Conservation (phyloP, 2,329 filamentous ascomycete species). For the Cyphellophora attinorum region DNA sequence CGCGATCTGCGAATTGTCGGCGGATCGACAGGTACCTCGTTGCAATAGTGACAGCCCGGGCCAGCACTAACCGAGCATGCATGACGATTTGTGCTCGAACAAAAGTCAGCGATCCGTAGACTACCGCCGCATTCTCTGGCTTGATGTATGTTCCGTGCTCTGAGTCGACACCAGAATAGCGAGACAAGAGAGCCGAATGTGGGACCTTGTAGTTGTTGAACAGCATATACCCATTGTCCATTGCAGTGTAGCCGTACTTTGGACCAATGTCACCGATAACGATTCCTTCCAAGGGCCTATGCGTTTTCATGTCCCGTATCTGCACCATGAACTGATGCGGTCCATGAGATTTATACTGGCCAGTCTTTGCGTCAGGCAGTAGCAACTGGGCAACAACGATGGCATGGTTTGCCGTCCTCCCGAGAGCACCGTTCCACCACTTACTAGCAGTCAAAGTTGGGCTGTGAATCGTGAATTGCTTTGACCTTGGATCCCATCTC, state of each 20-base stretch:
- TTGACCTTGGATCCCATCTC: conserved; percentile 32
- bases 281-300: conserved; percentile 37
- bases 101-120: conserved; percentile 41
- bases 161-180: conserved; percentile 37
- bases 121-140: conserved; percentile 35
- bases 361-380: conserved; percentile 25
- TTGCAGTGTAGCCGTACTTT: conserved; percentile 44
- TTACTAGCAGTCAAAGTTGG: conserved; percentile 43
- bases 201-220: conserved; percentile 39
- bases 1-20: conserved; percentile 40
- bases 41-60: conserved; percentile 42
- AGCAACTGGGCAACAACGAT: conserved; percentile 44
- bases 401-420: conserved; percentile 43
- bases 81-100: conserved; percentile 30
- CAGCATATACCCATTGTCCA: conserved; percentile 46
- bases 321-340: conserved; percentile 44
- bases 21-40: conserved; percentile 40
- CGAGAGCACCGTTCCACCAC: conserved; percentile 46
- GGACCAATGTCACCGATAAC: conserved; percentile 45
- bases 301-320: conserved; percentile 38
- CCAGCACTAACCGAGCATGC: conserved; percentile 41
- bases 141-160: conserved; percentile 35
- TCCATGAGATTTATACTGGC: conserved; percentile 32
- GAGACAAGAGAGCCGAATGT: conserved; percentile 38
- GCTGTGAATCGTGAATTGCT: conserved; percentile 40